Conservation (phyloP, 441 rosid species). For the Corymbia calophylla region DNA sequence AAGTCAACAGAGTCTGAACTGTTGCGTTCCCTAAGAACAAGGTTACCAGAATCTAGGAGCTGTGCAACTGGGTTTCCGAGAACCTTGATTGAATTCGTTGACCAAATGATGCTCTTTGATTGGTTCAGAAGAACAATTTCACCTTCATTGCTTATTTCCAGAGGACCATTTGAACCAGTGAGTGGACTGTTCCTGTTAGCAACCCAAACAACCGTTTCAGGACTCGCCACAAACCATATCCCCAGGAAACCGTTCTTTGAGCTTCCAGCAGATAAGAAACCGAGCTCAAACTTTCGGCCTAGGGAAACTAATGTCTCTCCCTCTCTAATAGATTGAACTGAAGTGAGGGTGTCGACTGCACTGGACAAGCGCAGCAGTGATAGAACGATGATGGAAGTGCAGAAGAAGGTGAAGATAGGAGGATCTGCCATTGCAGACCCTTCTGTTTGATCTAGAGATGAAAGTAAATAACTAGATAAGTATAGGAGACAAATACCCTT, state of each 20-base stretch:
- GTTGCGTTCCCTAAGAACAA: background rate
- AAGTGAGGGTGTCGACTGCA: background rate
- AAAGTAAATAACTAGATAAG: too few relatives aligned
- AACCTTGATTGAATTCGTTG: background rate
- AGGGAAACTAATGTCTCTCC: slow-evolving; percentile 1
- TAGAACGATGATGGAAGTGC: too few relatives aligned
- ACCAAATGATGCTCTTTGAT: background rate
- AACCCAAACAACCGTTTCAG: background rate
- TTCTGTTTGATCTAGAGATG: too few relatives aligned
- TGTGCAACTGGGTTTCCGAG: background rate
- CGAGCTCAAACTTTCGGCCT: background rate
- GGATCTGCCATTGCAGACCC: too few relatives aligned
- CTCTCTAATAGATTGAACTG: background rate
- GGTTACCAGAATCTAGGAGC: slow-evolving; percentile 3
- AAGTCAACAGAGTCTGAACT: background rate
- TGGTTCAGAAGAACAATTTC: background rate
- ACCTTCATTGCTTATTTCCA: background rate
- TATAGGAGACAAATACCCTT: too few relatives aligned
- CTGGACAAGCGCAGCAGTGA: background rate
- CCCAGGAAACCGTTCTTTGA: background rate
- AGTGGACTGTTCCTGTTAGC: background rate
- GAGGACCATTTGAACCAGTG: background rate
- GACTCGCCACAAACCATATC: too few relatives aligned
- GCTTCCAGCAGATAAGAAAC: slow-evolving; percentile 2
- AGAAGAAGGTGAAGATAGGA: too few relatives aligned